Conservation (phyloP, 2,329 filamentous ascomycete genomes). For the Anthostomella pinea region DNA sequence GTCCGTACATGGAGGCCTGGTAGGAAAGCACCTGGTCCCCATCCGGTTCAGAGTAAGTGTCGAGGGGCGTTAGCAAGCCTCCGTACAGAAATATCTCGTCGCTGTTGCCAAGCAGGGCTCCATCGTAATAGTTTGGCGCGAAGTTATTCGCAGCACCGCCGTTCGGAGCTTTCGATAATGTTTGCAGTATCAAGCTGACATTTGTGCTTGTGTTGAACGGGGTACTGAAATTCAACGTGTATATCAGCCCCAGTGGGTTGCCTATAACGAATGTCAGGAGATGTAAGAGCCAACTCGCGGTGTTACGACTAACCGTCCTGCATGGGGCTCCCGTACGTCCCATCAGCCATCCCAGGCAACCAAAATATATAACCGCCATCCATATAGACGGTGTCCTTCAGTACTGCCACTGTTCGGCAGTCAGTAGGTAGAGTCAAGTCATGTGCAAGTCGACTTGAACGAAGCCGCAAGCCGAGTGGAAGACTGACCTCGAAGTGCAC, state of each 20-base stretch:
- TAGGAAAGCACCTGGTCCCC: slow-evolving; percentile 48
- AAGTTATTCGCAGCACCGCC: slow-evolving; percentile 47
- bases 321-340: slow-evolving; percentile 26
- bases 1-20: slow-evolving; percentile 50
- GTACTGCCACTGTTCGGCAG: slow-evolving; percentile 34
- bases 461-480: slow-evolving; percentile 17
- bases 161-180: slow-evolving; percentile 44
- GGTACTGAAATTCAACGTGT: slow-evolving; percentile 55
- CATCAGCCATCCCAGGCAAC: slow-evolving; percentile 48
- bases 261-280: slow-evolving; percentile 34
- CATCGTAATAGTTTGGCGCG: slow-evolving; percentile 58
- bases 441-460: too few species aligned
- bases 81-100: slow-evolving; percentile 63
- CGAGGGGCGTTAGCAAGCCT: slow-evolving; percentile 44
- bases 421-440: slow-evolving; percentile 19
- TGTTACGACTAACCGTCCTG: slow-evolving; percentile 41
- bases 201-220: slow-evolving; percentile 55
- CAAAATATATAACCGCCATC: slow-evolving; percentile 61
- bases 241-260: slow-evolving; percentile 52
- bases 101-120: slow-evolving; percentile 64
- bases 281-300: neutral
- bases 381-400: slow-evolving; percentile 60
- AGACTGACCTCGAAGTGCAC: slow-evolving; percentile 34
- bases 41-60: slow-evolving; percentile 37
- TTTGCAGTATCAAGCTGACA: slow-evolving; percentile 48